Conservation (phyloP, 306 rosid species). For the Luffa aegyptiaca region DNA sequence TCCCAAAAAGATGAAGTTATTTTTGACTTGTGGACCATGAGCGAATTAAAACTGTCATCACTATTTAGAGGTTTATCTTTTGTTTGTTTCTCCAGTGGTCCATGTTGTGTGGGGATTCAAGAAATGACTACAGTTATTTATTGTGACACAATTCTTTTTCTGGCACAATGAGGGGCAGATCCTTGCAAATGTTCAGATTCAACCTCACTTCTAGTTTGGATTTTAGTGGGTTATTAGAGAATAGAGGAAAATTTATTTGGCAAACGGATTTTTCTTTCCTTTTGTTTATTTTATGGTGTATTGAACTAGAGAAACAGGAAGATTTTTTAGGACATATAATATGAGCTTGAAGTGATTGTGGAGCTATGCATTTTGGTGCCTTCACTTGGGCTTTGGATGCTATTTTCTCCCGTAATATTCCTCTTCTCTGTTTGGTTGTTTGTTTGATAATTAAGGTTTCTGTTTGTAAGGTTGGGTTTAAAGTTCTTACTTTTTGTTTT, state of each 20-base stretch:
- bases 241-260: background rate
- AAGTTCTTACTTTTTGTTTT: background rate
- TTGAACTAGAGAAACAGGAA: background rate
- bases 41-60: background rate
- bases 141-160: background rate
- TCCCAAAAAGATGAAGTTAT: background rate
- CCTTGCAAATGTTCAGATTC: background rate
- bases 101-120: background rate
- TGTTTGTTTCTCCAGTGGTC: background rate
- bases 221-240: background rate
- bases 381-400: background rate
- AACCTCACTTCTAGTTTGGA: constrained; percentile 5
- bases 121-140: background rate
- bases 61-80: constrained; percentile 5
- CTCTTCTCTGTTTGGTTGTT: background rate
- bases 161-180: background rate
- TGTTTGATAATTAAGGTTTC: background rate
- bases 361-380: background rate
- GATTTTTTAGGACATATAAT: background rate
- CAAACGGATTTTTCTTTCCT: background rate
- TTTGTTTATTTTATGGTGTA: background rate
- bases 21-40: background rate
- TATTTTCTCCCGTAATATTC: background rate
- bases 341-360: background rate
- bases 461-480: background rate